Base-by-base conservation (phyloP, 495 filamentous ascomycete species). In the Talaromyces borbonicus region DNA sequence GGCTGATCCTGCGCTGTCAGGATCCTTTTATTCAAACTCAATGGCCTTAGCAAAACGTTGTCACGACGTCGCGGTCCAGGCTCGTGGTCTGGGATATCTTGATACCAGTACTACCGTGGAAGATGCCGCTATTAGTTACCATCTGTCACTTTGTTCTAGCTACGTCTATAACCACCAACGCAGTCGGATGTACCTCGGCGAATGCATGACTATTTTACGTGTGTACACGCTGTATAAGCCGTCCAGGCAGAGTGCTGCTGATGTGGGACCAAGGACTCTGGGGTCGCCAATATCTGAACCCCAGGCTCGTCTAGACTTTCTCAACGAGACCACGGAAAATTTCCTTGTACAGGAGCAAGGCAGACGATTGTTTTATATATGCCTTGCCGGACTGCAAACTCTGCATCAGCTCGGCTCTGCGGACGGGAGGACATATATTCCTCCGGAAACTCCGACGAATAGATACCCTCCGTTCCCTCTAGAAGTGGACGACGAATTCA, bases 101-200 rank as follows among this genome's bases (percentile, higher is more conserved):
- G 71, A 81, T 52, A 73, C 76, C 11, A 75, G 74, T 12, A 68
- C 85, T 25, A 84, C 73, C 2, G 74, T 92, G 1, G 83, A 92
- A 49, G 87, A 93, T 62, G 86, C 86, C 0, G 80, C 79, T 0
- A 86, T 83, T n/a, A 92, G 86, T 62, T 93, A 90, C 55, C 84
- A 90, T 51, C 62, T 92, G 9, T 85, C 73, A 2, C 57, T 89
- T 19, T 80, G 79, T n/a, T 77, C 77, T 3, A 75, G 71, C 1
- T 84, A 87, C 58, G 82, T 80, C 0, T 77, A 80, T 54, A 76
- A 83, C 47, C 79, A 78, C 65, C 76, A 78, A 40, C 65, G 73
- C 2, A 81, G 77, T 53, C 75, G 80, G 27, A 65, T 81, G 8
- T 90, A 88, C 59, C 71, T 90, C 48, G 72, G 75, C 2, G 84